Base-by-base conservation (phyloP, 2,329 filamentous ascomycete genomes). In the Claviceps sp. region DNA sequence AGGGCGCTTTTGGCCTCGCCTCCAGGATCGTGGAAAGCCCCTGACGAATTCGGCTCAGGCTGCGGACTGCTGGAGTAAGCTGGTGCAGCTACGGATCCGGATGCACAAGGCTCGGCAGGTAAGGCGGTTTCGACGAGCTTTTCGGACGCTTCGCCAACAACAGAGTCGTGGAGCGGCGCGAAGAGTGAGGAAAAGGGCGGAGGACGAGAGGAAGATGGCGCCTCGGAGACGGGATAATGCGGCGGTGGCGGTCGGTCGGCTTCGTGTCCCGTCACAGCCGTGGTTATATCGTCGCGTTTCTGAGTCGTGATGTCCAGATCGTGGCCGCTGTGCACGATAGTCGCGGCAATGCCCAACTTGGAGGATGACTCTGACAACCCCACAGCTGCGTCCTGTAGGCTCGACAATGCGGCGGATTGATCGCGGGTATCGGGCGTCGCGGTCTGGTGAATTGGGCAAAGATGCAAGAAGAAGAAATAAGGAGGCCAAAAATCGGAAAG, bases 1-100 rank as follows among this genome's bases (percentile, higher is more conserved):
- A 94, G 82, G 50, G 84, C 86, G 61, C 85, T 82, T 71, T 95
- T 94, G 63, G 88, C 91, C 65, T 94, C 88, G 58, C 81, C 80
- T 57, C 77, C 70, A 53, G 72, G 69, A 60, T 80, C 74, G 61
- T 72, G 70, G 53, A 76, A 72, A 41, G 66, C 69, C 52, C 62
- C 63, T 30, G 68, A 61, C 46, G 63, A 60, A 48, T 66, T 65
- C 8, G 69, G 62, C 45, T 67, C 65, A 50, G 67, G 60, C 20
- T 72, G 67, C 54, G 74, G 52, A 52, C 45, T 44, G 54, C 50
- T 50, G 34, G 52, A 72, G 68, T 82, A 81, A 24, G 78, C 77
- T 56, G 79, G 78, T 43, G 78, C 77, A 52, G 74, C 70, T 54
- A 68, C 65, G 42, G 70, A 67, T 51, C 65, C 66, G 37, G 64